phyloP scores from a whole-genome alignment of 306 rosid genomes.

The Castanea crenata region DNA sequence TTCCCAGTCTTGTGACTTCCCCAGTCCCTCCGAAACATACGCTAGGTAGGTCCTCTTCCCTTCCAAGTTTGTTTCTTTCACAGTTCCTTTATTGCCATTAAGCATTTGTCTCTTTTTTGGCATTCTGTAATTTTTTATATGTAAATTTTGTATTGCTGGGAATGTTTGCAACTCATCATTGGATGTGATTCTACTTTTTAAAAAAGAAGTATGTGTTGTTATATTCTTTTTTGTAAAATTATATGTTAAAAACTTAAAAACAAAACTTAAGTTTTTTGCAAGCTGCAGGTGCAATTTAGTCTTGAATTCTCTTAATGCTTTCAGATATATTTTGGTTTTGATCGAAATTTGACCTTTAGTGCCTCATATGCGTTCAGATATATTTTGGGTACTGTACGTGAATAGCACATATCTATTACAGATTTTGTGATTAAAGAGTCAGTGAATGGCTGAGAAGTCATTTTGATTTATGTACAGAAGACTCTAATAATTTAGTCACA shows the following conservation, averaged over 20 bases:
- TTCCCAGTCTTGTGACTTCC: constrained; percentile 53
- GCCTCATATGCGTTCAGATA: not conserved
- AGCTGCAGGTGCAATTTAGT: too few relatives aligned
- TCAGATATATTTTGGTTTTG: not conserved
- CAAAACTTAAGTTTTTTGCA: too few relatives aligned
- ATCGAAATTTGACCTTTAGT: too few relatives aligned
- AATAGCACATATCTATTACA: too few relatives aligned
- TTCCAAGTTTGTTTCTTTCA: constrained; percentile 35
- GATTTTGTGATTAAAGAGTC: too few relatives aligned
- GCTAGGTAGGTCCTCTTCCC: constrained; percentile 74
- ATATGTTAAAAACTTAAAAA: too few relatives aligned
- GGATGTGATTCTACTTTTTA: not conserved
- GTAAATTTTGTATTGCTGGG: not conserved
- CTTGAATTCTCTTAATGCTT: not conserved
- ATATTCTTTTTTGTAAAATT: not conserved
- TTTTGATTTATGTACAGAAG: too few relatives aligned
- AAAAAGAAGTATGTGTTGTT: not conserved
- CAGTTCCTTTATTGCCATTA: not conserved
- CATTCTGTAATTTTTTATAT: not conserved
- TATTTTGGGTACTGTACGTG: not conserved
- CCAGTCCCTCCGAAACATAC: constrained; percentile 71
- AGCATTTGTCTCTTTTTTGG: not conserved
- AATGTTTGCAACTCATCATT: not conserved
- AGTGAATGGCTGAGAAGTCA: too few relatives aligned
- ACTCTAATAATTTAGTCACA: not conserved